phyloP scores from a whole-genome alignment of 2,329 filamentous ascomycete species.

The Esteya vermicola region DNA sequence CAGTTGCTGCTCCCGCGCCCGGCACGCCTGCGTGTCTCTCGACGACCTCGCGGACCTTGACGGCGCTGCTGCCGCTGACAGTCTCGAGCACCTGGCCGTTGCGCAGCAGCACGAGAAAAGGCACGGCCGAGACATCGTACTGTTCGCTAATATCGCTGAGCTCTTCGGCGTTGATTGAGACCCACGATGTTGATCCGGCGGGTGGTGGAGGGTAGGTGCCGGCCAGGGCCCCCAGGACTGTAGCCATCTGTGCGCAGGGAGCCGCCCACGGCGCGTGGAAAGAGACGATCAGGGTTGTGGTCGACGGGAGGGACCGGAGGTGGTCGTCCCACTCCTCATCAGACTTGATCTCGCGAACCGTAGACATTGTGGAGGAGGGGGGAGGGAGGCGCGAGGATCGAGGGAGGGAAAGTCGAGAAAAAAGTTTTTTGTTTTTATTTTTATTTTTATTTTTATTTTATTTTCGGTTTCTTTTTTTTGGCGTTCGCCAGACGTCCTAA shows the following conservation, averaged over 20 bases:
- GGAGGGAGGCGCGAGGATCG: neutral
- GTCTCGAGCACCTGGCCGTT: conserved; percentile 65
- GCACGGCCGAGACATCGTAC: conserved; percentile 90
- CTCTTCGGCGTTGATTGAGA: conserved; percentile 88
- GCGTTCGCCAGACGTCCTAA: no score
- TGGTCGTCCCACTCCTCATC: conserved; percentile 60
- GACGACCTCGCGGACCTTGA: conserved; percentile 72
- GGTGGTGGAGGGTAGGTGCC: conserved; percentile 64
- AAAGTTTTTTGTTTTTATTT: no score
- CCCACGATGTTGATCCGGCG: conserved; percentile 63
- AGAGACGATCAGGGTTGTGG: conserved; percentile 69
- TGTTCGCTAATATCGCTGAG: conserved; percentile 80
- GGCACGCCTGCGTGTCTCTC: conserved; percentile 57
- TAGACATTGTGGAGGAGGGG: conserved; percentile 44
- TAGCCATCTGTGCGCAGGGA: conserved; percentile 87
- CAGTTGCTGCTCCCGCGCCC: conserved; percentile 16
- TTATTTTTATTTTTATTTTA: no score
- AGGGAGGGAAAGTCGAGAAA: no score
- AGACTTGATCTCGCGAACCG: conserved; percentile 61
- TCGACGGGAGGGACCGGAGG: conserved; percentile 49
- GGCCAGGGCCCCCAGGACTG: conserved; percentile 72
- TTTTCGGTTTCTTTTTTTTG: no score
- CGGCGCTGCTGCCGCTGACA: conserved; percentile 78
- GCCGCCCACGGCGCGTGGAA: conserved; percentile 97
- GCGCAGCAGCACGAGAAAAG: conserved; percentile 74